phyloP scores from a whole-genome alignment of 306 rosid species.

The Cicer chorassanicum region DNA sequence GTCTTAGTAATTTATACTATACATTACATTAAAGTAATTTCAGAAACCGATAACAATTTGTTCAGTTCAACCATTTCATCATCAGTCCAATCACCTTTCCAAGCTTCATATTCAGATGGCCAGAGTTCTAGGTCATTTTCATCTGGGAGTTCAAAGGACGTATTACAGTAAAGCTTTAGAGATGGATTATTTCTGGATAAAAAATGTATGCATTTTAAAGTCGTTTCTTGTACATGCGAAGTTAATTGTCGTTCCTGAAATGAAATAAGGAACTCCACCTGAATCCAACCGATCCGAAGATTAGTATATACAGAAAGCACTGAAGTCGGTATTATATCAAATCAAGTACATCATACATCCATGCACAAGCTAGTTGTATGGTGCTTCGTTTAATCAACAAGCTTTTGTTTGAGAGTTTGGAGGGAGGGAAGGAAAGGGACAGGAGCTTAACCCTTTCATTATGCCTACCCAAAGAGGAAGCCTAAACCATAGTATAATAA shows the following conservation, averaged over 20 bases:
- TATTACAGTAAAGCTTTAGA: constrained; percentile 29
- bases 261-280: constrained; percentile 69
- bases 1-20: background rate
- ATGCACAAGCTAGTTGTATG: constrained; percentile 25
- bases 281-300: constrained; percentile 42
- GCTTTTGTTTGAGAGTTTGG: background rate
- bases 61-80: constrained; percentile 29
- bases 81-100: constrained; percentile 36
- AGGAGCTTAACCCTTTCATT: constrained; percentile 30
- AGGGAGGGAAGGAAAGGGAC: background rate
- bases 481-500: constrained; percentile 9
- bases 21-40: background rate
- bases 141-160: constrained; percentile 17
- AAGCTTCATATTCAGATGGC: constrained; percentile 34
- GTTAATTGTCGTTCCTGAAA: constrained; percentile 57
- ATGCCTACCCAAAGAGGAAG: constrained; percentile 22
- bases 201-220: constrained; percentile 65
- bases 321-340: background rate
- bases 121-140: background rate
- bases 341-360: constrained; percentile 3
- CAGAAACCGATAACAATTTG: background rate
- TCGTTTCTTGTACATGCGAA: constrained; percentile 53
- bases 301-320: constrained; percentile 24
- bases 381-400: constrained; percentile 28
- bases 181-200: constrained; percentile 49